These are phyloP conservation scores for Arthrinium phaeospermum DNA, from an alignment of 2,329 filamentous ascomycete species.

Conservation along the genomic window DNA sequence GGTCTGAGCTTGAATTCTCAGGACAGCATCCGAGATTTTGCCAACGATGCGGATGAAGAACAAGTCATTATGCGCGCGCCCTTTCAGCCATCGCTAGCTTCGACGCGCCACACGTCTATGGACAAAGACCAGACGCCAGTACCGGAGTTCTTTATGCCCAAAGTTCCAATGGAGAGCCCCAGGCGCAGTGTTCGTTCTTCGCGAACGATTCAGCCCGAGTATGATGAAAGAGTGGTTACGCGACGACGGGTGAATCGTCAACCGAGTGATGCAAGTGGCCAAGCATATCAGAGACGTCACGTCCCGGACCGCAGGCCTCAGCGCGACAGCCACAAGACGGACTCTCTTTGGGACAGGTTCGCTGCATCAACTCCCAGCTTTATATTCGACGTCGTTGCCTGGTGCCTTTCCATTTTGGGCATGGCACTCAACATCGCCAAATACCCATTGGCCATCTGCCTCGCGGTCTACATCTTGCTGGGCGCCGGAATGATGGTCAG, in stretches of 20 bases:
- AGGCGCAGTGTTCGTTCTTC: conserved; percentile 43
- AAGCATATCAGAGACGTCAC: conserved; percentile 23
- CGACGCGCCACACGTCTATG: conserved; percentile 34
- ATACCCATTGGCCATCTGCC: conserved; percentile 64
- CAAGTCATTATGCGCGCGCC: conserved; percentile 60
- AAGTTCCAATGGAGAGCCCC: conserved; percentile 48
- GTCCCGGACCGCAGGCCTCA: not conserved
- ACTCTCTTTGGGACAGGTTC: conserved; percentile 40
- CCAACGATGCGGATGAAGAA: conserved; percentile 59
- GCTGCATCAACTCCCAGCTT: conserved; percentile 44
- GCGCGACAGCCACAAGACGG: conserved; percentile 23
- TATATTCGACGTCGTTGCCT: conserved; percentile 49
- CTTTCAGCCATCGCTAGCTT: conserved; percentile 57
- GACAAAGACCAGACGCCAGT: conserved; percentile 50
- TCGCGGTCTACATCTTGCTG: conserved; percentile 66
- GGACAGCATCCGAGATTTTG: conserved; percentile 62
- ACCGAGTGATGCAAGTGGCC: conserved; percentile 29
- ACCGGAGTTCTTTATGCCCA: conserved; percentile 60
- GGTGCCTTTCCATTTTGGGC: conserved; percentile 60
- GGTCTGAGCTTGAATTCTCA: conserved; percentile 54
- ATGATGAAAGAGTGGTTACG: conserved; percentile 34
- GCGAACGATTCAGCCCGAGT: conserved; percentile 39
- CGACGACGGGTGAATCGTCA: conserved; percentile 36
- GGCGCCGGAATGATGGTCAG: conserved; percentile 64
- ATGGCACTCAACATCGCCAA: conserved; percentile 68